Evolutionary conservation across 2,329 filamentous ascomycete species (phyloP).

Genomic region (Colletotrichum sp.): DNA sequence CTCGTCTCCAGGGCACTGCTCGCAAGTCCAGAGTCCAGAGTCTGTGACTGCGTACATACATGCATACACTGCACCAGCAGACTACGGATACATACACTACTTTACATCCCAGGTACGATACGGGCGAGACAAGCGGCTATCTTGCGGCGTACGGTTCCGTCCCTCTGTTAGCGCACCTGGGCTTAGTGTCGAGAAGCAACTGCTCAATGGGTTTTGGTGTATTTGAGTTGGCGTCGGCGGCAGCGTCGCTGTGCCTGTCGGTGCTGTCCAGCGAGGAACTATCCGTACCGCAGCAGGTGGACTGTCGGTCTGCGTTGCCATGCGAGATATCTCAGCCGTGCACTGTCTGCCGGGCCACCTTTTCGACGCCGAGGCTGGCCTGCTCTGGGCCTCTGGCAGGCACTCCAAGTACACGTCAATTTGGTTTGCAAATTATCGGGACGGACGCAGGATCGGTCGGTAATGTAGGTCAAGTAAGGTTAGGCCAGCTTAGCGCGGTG

Average conservation of each 20-base stretch:
- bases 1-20: not conserved
- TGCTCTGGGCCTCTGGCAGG: not conserved
- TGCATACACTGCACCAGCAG: not conserved
- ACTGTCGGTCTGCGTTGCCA: not conserved
- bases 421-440: not conserved
- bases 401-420: not conserved
- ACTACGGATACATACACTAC: not conserved
- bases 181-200: not conserved
- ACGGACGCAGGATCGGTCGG: slow-evolving; percentile 14
- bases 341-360: not conserved
- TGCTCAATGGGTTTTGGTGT: not conserved
- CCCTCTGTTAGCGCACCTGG: not conserved
- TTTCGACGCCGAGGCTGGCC: not conserved
- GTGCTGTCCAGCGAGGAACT: not conserved
- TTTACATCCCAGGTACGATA: not conserved
- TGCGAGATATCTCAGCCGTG: not conserved
- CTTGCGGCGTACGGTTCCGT: not conserved
- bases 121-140: not conserved
- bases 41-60: not conserved
- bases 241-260: not conserved
- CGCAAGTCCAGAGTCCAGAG: not conserved
- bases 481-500: not conserved
- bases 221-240: not conserved
- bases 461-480: slow-evolving; percentile 12
- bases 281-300: not conserved